phyloP scores from a whole-genome alignment of 495 filamentous ascomycete genomes.

The Aspergillus incahuasiensis region DNA sequence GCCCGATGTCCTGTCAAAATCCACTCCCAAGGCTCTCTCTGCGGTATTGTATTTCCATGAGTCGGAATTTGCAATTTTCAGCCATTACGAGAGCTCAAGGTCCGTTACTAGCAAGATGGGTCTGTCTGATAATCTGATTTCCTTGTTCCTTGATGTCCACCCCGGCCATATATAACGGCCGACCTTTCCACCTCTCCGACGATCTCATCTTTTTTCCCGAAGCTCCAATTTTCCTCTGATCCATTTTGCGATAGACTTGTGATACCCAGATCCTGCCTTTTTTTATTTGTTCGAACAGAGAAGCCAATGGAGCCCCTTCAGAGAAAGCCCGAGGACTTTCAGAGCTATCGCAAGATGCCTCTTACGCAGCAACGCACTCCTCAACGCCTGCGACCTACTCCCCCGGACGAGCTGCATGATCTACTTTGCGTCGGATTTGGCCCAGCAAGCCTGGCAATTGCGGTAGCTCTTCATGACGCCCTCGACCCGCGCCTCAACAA shows the following conservation, averaged over 20 bases:
- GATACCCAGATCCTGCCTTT: background rate
- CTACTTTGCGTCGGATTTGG: slow-evolving; percentile 91
- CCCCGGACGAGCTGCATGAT: slow-evolving; percentile 64
- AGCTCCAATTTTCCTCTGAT: slow-evolving; percentile 1
- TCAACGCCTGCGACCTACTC: slow-evolving; percentile 24
- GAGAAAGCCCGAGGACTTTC: slow-evolving; percentile 24
- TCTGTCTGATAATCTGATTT: background rate
- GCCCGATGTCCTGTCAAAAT: slow-evolving; percentile 19
- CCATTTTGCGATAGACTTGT: slow-evolving; percentile 1
- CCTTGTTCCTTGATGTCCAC: slow-evolving; percentile 1
- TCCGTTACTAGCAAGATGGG: background rate
- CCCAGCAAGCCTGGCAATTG: slow-evolving; percentile 88
- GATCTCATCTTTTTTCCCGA: slow-evolving; percentile 7
- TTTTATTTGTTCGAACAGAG: background rate
- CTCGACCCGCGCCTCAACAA: slow-evolving; percentile 36
- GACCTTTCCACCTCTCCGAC: slow-evolving; percentile 1
- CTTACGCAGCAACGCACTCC: slow-evolving; percentile 15
- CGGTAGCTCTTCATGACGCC: slow-evolving; percentile 78
- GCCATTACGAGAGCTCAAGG: background rate
- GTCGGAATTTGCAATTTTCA: slow-evolving; percentile 9
- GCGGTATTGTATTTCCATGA: slow-evolving; percentile 10
- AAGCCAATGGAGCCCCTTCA: slow-evolving; percentile 20
- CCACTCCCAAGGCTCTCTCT: slow-evolving; percentile 5
- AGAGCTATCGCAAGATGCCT: slow-evolving; percentile 21
- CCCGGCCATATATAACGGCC: slow-evolving; percentile 5